Conservation (phyloP, 1,284 basidiomycete genomes). For the Kalmanozyma brasiliensis region DNA sequence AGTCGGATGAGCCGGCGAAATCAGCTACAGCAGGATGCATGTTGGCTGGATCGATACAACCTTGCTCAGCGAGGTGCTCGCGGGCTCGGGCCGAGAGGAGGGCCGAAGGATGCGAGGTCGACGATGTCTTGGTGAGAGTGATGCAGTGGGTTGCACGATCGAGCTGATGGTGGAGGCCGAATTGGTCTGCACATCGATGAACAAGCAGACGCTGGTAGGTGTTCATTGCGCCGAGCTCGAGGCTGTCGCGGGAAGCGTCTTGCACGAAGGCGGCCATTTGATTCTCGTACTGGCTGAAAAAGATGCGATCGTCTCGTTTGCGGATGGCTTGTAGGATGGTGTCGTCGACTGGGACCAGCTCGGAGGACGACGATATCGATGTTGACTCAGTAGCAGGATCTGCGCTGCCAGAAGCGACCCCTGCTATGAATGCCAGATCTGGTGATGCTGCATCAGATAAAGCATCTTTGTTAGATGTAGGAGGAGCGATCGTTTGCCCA, state of each 20-base stretch:
- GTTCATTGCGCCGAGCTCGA: conserved; percentile 58
- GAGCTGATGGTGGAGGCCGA: conserved; percentile 39
- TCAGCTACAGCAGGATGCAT: conserved; percentile 6
- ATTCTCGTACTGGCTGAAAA: conserved; percentile 52
- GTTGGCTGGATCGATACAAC: conserved; percentile 20
- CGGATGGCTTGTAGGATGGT: conserved; percentile 53
- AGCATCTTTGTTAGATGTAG: conserved; percentile 3
- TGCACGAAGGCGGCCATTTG: conserved; percentile 48
- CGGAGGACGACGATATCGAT: neutral
- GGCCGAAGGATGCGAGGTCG: conserved; percentile 23
- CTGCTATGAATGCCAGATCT: neutral
- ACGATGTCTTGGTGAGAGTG: conserved; percentile 37
- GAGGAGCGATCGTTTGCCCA: conserved; percentile 1
- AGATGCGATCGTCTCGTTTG: conserved; percentile 51
- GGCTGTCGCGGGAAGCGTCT: conserved; percentile 13
- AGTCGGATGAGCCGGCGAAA: neutral
- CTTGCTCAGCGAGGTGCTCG: conserved; percentile 13
- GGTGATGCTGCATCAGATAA: neutral
- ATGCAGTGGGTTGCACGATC: conserved; percentile 49
- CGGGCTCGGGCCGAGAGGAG: conserved; percentile 36
- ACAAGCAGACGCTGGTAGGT: conserved; percentile 55
- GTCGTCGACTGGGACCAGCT: conserved; percentile 29
- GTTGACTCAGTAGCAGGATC: neutral
- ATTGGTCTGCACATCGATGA: conserved; percentile 55
- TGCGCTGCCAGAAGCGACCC: neutral